Evolutionary conservation across 2,329 filamentous ascomycete species (phyloP), one percentile per base, ranked within the genome.

Genomic region (Neopestalotiopsis sp.): DNA sequence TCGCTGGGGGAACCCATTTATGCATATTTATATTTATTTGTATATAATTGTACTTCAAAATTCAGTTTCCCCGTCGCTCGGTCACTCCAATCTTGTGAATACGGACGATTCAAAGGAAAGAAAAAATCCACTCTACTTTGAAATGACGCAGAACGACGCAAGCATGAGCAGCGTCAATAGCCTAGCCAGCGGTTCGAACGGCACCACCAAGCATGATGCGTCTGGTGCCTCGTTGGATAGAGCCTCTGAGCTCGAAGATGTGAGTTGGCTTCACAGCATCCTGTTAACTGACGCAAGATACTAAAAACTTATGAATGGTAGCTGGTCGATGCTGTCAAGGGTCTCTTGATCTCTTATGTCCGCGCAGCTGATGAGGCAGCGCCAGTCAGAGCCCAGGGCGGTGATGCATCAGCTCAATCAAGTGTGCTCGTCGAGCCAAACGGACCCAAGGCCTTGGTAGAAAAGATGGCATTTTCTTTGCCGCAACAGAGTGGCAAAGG

Each of bases 321-420:
- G 92, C 86, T 94, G 61, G 85, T 94, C 63, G 84, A 87, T 67
- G 88, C 91, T 3, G 88, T 95, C 63, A 88, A 91, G 79, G 81
- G 85, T 9, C 84, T 94, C 67, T 87, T 95, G 68, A 82, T 94
- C 24, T 90, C 91, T 0, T 94, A 92, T 78, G 89, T 95, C 74
- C 85, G 83, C 70, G 83, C 86, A n/a, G 91, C 92, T 56, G 92
- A 95, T 79, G 85, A 90, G 68, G 87, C 90, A 24, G 82, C 85
- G 2, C 77, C 81, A 6, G 84, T 81, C 52, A 90, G 86, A 73
- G 84, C 81, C 65, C 81, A 85, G 0, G 90, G 89, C 30, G 83
- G 87, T 20, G 82, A 85, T 24, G 62, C 42, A 24, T 42, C 61
- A 30, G 52, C 63, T 57, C 81, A 82, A 64, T n/a, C 59, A 4